Percentiles rank a stretch among this genome's conserved stretches.
phyloP scores from a whole-genome alignment of 352 stramenopile genomes.

The Pelagophyceae sp. region DNA sequence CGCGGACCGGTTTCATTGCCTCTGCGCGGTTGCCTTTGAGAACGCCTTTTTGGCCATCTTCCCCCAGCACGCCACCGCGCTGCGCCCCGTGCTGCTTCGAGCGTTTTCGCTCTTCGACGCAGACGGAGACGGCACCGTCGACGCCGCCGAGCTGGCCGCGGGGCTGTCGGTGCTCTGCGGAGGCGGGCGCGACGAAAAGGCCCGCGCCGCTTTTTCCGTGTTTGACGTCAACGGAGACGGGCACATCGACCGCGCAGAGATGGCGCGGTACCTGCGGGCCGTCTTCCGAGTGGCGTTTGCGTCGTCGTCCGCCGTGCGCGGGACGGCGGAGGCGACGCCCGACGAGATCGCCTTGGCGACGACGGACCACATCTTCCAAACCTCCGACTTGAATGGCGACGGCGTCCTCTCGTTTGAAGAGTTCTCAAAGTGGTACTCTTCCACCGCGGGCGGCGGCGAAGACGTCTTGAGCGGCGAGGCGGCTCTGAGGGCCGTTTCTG shows the following conservation, averaged over 20 bases:
- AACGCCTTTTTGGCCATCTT: not conserved
- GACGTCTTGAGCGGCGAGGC: constrained; percentile 7
- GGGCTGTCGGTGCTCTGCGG: constrained; percentile 67
- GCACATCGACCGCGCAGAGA: constrained; percentile 71
- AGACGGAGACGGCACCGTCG: constrained; percentile 60
- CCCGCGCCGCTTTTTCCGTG: constrained; percentile 66
- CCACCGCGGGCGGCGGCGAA: not conserved
- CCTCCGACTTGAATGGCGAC: constrained; percentile 24
- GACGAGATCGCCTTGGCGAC: constrained; percentile 53
- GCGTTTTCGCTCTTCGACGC: constrained; percentile 68
- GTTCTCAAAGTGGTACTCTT: constrained; percentile 26
- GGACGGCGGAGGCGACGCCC: constrained; percentile 52
- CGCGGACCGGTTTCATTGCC: not conserved
- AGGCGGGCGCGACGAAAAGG: constrained; percentile 64
- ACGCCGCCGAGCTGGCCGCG: constrained; percentile 68
- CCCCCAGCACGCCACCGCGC: not conserved
- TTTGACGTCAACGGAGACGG: constrained; percentile 73
- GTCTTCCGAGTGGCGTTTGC: constrained; percentile 76
- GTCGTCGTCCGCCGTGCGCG: constrained; percentile 52
- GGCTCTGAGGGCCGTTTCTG: constrained; percentile 21
- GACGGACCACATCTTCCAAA: constrained; percentile 25
- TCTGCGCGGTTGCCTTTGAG: not conserved
- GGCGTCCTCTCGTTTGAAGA: constrained; percentile 23
- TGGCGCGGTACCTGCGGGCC: constrained; percentile 64
- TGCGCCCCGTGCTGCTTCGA: not conserved